Evolutionary conservation across 2,329 filamentous ascomycete species (phyloP), one percentile per base, ranked within the genome.

Genomic region (Cladophialophora immunda): DNA sequence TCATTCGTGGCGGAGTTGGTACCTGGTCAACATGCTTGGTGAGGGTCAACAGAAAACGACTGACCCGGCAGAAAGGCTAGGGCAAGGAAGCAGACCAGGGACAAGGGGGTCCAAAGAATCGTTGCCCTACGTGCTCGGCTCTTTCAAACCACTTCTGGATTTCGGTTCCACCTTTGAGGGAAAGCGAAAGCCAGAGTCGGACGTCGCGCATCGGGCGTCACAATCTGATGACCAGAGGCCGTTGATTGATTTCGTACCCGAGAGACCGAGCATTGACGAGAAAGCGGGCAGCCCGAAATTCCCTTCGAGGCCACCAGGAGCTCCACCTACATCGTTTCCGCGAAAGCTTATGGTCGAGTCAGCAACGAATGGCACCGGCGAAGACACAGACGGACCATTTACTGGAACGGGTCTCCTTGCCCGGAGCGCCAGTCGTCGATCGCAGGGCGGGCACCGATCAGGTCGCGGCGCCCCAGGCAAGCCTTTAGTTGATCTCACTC

Each of bases 1-100:
- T 1, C 93, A 97, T 68, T 81, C 81, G 45, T 97, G 94, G 94
- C 87, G 94, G 66, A 96, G 92, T 77, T 97, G 93, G 93, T 97
- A 97, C 75, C 81, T 97, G 7, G 90, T 92, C 52, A 89, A 92
- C 72, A 88, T 89, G 68, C 85, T 90, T 75, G 87, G 89, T 19
- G 84, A 85, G 62, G 83, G 82, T n/a, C 75, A 81, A 67, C 80
- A 79, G n/a, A 58, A 32, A 36, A 52, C 50, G 15, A 29, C 55
- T 30, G 32, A 22, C 45, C 15, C 62, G n/a, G 25, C n/a, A 25
- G 66, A 22, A 55, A 59, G n/a, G 58, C 11, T 27, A 4, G 17
- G 32, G n/a, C 56, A 36, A 22, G 19, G 65, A 25, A 19, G 56
- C n/a, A 30, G 45, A 59, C 65, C 65, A 34, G 58, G 63, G 32